Evolutionary conservation across 495 filamentous ascomycete genomes (phyloP), one percentile per base, ranked within the genome.

Genomic region (Lichina pygmaea): DNA sequence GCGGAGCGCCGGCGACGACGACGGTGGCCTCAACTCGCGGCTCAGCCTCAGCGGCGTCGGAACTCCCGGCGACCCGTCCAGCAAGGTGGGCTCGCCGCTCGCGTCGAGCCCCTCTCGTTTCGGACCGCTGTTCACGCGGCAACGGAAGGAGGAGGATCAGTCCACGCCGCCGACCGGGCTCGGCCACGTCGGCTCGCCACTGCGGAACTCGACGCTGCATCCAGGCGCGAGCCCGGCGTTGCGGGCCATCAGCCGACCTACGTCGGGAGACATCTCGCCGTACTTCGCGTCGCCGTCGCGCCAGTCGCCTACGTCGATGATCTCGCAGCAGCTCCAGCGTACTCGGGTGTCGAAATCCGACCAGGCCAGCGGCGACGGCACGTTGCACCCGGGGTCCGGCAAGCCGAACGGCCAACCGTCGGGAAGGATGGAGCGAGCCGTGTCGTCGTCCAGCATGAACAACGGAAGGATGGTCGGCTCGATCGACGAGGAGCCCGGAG

Each of bases 181-280:
- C 54, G 78, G 82, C 33, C 84, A 93, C 51, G 78, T 95, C 44
- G 89, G 91, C 17, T 95, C 91, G 37, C 89, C 89, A 24, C 69
- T 97, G 8, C 82, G 89, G 41, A 91, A 93, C 58, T 89, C 86
- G 8, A 70, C 70, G 4, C 59, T 81, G 34, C 57, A 62, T 48
- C 55, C 62, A 55, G 68, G 65, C 51, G 73, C 36, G 36, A 86
- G 74, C 54, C 79, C 81, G 13, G 72, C 74, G 38, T 61, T 78
- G 15, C 71, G 73, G 42, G 64, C 75, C 34, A 64, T 73, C 36
- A 65, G 67, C 38, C 55, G 59, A 30, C 54, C 55, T 13, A 47
- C 55, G 31, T 65, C 65, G 38, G 71, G 71, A 11, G 78, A 83
- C 46, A 59, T 68, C 8, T 72, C 72, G 6, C 66, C 73, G 12